Base-by-base conservation (phyloP, 495 filamentous ascomycete genomes). In the Penicillium odoratum region DNA sequence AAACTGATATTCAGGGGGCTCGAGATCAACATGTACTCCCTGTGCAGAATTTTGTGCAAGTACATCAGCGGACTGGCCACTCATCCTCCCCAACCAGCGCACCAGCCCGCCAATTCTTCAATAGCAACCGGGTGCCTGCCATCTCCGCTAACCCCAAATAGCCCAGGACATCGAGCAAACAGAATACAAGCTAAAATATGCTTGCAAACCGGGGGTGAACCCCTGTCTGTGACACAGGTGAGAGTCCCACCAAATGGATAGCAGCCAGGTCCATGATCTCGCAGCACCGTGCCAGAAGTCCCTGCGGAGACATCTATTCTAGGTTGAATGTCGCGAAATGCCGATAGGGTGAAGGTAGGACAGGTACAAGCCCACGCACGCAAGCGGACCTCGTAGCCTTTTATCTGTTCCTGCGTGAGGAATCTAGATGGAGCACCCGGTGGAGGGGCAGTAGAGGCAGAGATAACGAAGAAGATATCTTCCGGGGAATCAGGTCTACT, bases 311-410 rank as follows among this genome's bases (percentile, higher is more conserved):
- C 5, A 16, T 21, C 42, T 16, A 26, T 31, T 28, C 56, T 55
- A 7, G 60, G 44, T 25, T 54, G 44, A 49, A 58, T 48, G 47
- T 73, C 64, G 25, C 82, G 83, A 57, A 90, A 90, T 40, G 84
- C 81, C 31, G 83, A 75, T 56, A 93, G 87, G 0, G 88, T 81
- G 67, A 96, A 97, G 4, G 85, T 85, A 2, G 90, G 87, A 77
- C 93, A 97, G 9, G 84, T 88, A 68, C 93, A 97, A 67, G 90
- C 91, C 93, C 93, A 97, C n/a, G 90, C 87, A 3, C 65, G 56
- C 7, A 89, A 75, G 7, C 85, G 81, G 26, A 96, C 89, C 62
- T 88, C 80, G 72, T 96, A 95, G 61, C 63, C 65, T 36, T 68
- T 74, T 60, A 58, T 48, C 56, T 56, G 57, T 53, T 57, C 63